Evolutionary conservation across 345 rosid species (phyloP).

Genomic region (Aegle marmelos): DNA sequence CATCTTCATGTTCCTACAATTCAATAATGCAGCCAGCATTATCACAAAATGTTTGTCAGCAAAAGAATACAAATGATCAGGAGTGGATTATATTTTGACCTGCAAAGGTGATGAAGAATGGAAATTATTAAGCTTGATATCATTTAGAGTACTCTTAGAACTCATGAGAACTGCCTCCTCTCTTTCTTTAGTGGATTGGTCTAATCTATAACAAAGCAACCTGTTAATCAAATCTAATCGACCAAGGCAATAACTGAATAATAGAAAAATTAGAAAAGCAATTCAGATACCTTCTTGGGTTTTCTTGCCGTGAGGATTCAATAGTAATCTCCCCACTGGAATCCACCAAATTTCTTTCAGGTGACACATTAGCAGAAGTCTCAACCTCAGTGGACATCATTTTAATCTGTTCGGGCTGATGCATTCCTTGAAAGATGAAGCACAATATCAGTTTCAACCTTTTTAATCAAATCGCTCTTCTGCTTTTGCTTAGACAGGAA

Average conservation of each 20-base stretch:
- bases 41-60: conserved; percentile 9
- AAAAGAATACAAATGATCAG: neutral
- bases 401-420: conserved; percentile 36
- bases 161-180: conserved; percentile 23
- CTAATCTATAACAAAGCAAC: conserved; percentile 55
- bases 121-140: conserved; percentile 34
- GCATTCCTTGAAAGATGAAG: conserved; percentile 51
- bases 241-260: conserved; percentile 2
- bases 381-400: conserved; percentile 27
- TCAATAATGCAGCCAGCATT: conserved; percentile 15
- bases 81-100: conserved; percentile 39
- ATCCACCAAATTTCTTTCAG: conserved; percentile 24
- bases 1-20: conserved; percentile 51
- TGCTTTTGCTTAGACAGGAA: neutral
- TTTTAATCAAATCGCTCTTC: neutral
- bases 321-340: conserved; percentile 22
- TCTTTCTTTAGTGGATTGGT: conserved; percentile 36
- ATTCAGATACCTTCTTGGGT: conserved; percentile 60
- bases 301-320: conserved; percentile 54
- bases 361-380: conserved; percentile 23
- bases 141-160: conserved; percentile 29
- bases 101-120: conserved; percentile 44
- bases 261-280: conserved; percentile 8
- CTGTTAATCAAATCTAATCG: conserved; percentile 15
- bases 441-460: conserved; percentile 20